Base-by-base conservation (phyloP, 768 basidiomycete species). In the Neoboletus subvelutipes region DNA sequence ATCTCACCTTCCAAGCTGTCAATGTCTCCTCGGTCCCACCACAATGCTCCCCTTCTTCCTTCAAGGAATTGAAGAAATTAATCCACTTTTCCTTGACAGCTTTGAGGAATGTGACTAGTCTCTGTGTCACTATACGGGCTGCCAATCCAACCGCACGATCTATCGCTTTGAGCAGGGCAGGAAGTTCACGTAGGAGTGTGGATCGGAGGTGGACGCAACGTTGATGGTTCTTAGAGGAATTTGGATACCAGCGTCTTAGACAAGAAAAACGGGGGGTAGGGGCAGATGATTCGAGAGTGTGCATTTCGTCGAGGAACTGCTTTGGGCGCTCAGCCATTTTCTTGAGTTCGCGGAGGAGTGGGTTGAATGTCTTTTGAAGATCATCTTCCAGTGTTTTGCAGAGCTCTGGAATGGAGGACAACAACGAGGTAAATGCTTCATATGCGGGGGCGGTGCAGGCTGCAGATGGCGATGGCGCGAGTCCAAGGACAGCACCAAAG, bases 121-220 rank as follows among this genome's bases (percentile, higher is more conserved):
- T 76, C 2, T 71, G 71, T 0, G 78, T 78, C 28, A 89, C 72
- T 34, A 79, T 73, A 2, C 73, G 62, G 0, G 88, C 74, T 51
- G 77, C 76, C 2, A 75, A 66, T 1, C 72, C 73, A 45, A 87
- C 73, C 8, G 87, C 88, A 28, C 71, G 71, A 54, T 86, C 78
- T 43, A 90, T 68, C 9, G 87, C 73, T 3, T 33, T 12, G 5
- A 33, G 33, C 1, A 87, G 89, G 1, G 68, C 64, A 3, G 90
- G 90, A 1, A 92, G 80, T 62, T 92, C 88, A 0, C 76, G 75
- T 2, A 77, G 78, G 5, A 92, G 81, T 59, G 88, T 85, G 1
- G 79, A 85, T 6, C 85, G 80, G 11, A 92, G 76, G 0, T 86
- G n/a, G n/a, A n/a, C n/a, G n/a, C n/a, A 86, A 49, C 84, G 83